Conservation (phyloP, 2,329 filamentous ascomycete species). For the Niveomyces coronatus region DNA sequence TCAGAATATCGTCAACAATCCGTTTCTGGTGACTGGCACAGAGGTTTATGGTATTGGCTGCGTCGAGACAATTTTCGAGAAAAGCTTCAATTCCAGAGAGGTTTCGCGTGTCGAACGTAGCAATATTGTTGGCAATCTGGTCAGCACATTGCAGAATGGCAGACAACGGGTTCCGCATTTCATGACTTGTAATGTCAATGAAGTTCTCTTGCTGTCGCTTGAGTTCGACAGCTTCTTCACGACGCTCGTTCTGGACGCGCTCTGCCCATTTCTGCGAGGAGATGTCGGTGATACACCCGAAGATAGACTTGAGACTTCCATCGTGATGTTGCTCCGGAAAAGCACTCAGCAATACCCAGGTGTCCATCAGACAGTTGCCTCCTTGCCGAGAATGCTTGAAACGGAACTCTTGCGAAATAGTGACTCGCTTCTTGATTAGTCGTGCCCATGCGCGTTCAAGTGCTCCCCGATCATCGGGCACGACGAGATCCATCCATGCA, state of each 20-base stretch:
- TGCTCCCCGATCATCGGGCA: constrained; percentile 50
- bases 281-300: constrained; percentile 77
- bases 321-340: constrained; percentile 59
- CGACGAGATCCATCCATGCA: constrained; percentile 63
- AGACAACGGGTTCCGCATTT: constrained; percentile 67
- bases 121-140: constrained; percentile 49
- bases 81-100: constrained; percentile 36
- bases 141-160: constrained; percentile 69
- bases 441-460: constrained; percentile 53
- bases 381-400: constrained; percentile 60
- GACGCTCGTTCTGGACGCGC: constrained; percentile 64
- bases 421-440: constrained; percentile 49
- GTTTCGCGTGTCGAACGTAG: constrained; percentile 28
- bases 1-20: constrained; percentile 58
- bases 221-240: constrained; percentile 71
- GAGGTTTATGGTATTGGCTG: constrained; percentile 70
- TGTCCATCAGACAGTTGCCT: constrained; percentile 51
- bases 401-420: constrained; percentile 62
- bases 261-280: constrained; percentile 79
- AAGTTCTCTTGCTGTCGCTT: constrained; percentile 65
- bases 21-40: constrained; percentile 72
- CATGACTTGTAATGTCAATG: constrained; percentile 64
- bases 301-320: constrained; percentile 61
- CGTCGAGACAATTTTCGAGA: constrained; percentile 53
- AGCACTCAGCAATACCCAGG: constrained; percentile 68